Percentiles rank a stretch among this genome's conserved stretches.
Evolutionary conservation across 2,329 filamentous ascomycete genomes (phyloP).

Genomic region (Colletotrichum sublineola): DNA sequence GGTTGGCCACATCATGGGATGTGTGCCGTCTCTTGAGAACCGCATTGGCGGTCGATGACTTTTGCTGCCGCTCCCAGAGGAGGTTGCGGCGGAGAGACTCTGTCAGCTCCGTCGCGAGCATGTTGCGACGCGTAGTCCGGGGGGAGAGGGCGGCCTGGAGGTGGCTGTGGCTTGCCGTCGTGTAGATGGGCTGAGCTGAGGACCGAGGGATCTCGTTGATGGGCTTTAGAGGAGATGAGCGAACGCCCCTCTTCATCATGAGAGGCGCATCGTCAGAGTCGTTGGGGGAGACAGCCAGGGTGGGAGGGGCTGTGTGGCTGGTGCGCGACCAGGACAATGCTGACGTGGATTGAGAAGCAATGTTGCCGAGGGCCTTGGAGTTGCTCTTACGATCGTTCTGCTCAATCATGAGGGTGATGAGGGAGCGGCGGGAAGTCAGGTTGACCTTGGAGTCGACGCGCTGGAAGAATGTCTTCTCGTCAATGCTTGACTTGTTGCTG

Average conservation of each 20-base stretch:
- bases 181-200: constrained; percentile 80
- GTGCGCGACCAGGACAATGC: constrained; percentile 75
- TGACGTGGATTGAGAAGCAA: constrained; percentile 76
- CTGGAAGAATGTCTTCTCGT: constrained; percentile 86
- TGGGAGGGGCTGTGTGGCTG: constrained; percentile 54
- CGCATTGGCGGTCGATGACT: constrained; percentile 88
- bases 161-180: constrained; percentile 69
- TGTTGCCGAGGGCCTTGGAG: constrained; percentile 76
- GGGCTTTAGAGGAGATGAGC: constrained; percentile 62
- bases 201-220: constrained; percentile 77
- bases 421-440: constrained; percentile 85
- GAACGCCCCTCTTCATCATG: constrained; percentile 73
- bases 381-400: constrained; percentile 73
- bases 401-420: constrained; percentile 89
- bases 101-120: constrained; percentile 94
- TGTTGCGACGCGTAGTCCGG: constrained; percentile 91
- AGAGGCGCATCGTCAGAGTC: constrained; percentile 73
- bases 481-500: constrained; percentile 84
- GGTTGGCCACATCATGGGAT: constrained; percentile 88
- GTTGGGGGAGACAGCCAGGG: constrained; percentile 65
- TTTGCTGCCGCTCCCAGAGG: constrained; percentile 95
- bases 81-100: constrained; percentile 93
- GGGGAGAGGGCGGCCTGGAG: constrained; percentile 87
- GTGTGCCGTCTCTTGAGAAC: constrained; percentile 92
- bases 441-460: constrained; percentile 91